Percentiles rank a stretch among this genome's conserved stretches.
Conservation (phyloP, 2,329 filamentous ascomycete genomes). For the Penicillium sp. region DNA sequence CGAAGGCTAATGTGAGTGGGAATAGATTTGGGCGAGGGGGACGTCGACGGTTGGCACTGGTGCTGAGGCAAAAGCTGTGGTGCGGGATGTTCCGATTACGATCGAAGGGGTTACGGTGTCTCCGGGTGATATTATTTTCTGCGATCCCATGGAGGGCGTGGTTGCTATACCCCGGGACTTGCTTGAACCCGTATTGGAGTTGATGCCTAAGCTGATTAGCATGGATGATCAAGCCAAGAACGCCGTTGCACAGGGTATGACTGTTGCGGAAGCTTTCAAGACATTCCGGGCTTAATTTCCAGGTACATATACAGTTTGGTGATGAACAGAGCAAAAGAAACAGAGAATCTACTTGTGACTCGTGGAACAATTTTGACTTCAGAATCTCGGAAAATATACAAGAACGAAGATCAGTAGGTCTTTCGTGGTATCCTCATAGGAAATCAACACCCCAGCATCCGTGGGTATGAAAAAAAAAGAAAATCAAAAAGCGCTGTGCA, state of each 20-base stretch:
- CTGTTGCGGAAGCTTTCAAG: constrained; percentile 68
- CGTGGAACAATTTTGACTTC: neutral
- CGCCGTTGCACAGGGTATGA: constrained; percentile 65
- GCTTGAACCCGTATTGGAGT: constrained; percentile 62
- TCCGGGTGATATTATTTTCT: constrained; percentile 69
- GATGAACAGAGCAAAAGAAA: neutral
- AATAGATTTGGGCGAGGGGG: constrained; percentile 49
- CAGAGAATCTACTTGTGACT: neutral
- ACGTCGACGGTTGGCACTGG: constrained; percentile 51
- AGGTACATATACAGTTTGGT: neutral
- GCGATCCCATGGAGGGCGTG: constrained; percentile 70
- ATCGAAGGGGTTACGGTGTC: constrained; percentile 47
- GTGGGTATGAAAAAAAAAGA: constrained; percentile 21
- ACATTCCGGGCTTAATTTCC: constrained; percentile 49
- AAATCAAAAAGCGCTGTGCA: constrained; percentile 30
- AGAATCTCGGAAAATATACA: constrained; percentile 16
- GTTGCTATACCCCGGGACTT: constrained; percentile 68
- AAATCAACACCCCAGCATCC: constrained; percentile 29
- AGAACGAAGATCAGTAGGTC: constrained; percentile 15
- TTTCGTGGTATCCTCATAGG: constrained; percentile 27
- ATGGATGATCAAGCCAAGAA: constrained; percentile 66
- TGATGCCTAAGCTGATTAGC: constrained; percentile 58
- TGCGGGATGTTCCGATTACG: constrained; percentile 46
- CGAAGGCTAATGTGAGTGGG: constrained; percentile 13
- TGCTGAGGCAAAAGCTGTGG: constrained; percentile 49